Conservation (phyloP, 2,329 filamentous ascomycete species). For the Alternaria incomplexa region DNA sequence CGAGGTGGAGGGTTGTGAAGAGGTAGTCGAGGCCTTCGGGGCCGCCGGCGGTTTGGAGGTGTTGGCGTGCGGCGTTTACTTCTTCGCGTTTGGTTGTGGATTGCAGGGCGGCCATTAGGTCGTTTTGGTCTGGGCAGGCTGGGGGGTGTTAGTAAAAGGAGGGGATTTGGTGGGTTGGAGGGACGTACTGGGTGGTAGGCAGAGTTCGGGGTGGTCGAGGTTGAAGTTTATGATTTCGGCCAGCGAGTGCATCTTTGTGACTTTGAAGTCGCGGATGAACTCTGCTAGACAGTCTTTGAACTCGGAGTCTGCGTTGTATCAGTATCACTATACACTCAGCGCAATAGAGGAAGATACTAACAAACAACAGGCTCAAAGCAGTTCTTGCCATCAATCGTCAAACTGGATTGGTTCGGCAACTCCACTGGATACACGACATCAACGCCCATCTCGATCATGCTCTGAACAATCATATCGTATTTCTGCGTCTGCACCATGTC, state of each 20-base stretch:
- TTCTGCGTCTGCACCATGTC: constrained; percentile 38
- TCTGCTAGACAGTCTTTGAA: constrained; percentile 43
- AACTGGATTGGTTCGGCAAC: constrained; percentile 34
- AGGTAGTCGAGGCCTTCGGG: constrained; percentile 42
- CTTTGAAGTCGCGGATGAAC: constrained; percentile 44
- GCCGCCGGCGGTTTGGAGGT: constrained; percentile 38
- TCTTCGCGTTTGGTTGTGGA: constrained; percentile 30
- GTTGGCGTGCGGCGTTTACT: constrained; percentile 32
- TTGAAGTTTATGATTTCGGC: constrained; percentile 49
- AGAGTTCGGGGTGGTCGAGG: constrained; percentile 44
- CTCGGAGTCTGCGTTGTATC: constrained; percentile 35
- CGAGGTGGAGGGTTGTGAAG: constrained; percentile 36
- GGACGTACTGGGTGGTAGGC: constrained; percentile 37
- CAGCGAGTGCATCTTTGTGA: constrained; percentile 45
- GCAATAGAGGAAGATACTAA: constrained; percentile 22
- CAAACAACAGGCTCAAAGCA: constrained; percentile 47
- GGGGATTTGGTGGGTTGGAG: not conserved
- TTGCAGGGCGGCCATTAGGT: constrained; percentile 43
- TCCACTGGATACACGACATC: constrained; percentile 46
- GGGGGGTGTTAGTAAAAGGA: not conserved
- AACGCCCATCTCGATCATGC: constrained; percentile 46
- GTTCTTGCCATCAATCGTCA: constrained; percentile 41
- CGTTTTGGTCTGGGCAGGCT: constrained; percentile 44
- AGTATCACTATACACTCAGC: constrained; percentile 1
- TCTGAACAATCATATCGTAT: constrained; percentile 44